phyloP scores from a whole-genome alignment of 2,329 filamentous ascomycete species.

The Penicillium thymicola region DNA sequence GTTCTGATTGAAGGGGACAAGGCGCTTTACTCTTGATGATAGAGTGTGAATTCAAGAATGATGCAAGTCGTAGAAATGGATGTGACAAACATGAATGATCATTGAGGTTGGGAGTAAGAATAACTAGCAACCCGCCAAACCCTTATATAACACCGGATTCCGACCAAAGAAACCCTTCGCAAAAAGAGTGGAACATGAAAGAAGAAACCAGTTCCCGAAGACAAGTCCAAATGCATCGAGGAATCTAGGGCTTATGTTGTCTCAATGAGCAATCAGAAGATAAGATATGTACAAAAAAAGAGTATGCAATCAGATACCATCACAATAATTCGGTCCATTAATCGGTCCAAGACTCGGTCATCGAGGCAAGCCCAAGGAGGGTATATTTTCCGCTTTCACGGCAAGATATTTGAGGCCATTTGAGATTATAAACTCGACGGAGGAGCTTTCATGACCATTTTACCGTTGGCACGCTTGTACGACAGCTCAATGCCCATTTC shows the following conservation, averaged over 20 bases:
- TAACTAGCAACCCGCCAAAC: not conserved
- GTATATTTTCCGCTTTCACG: not conserved
- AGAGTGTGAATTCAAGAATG: not conserved
- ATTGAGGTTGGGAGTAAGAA: constrained; percentile 1
- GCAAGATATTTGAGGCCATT: not conserved
- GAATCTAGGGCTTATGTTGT: constrained; percentile 7
- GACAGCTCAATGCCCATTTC: constrained; percentile 31
- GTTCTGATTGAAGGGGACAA: not conserved
- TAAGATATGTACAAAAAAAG: constrained; percentile 21
- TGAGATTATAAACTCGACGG: constrained; percentile 18
- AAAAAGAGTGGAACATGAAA: constrained; percentile 8
- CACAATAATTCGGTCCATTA: not conserved
- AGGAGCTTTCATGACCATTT: constrained; percentile 33
- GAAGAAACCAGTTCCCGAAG: constrained; percentile 3
- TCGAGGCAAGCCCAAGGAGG: not conserved
- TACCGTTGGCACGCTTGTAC: constrained; percentile 37
- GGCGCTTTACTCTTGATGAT: not conserved
- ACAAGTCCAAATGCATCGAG: constrained; percentile 10
- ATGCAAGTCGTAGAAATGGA: constrained; percentile 4
- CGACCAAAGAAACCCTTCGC: not conserved
- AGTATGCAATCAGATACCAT: constrained; percentile 2
- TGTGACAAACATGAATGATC: constrained; percentile 7
- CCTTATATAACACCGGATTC: not conserved
- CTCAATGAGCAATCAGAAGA: constrained; percentile 5
- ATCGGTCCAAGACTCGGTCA: not conserved